Base-by-base conservation (phyloP, 768 basidiomycete genomes). In the Chalciporus pseudorubinellus region DNA sequence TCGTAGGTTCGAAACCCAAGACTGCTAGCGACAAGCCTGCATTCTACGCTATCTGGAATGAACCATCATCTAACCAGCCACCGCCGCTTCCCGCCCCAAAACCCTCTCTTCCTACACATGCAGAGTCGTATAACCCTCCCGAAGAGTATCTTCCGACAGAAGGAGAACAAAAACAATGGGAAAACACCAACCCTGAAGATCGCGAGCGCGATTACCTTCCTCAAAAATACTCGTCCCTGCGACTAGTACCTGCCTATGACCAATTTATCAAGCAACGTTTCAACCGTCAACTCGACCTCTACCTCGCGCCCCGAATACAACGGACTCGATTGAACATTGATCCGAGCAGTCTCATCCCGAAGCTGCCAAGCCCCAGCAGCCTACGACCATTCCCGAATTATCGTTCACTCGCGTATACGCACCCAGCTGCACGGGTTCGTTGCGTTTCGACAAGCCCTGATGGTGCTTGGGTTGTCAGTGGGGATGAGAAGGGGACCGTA, bases 71-170 rank as follows among this genome's bases (percentile, higher is more conserved):
- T 1, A 74, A 76, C 3, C 86, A 89, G 58, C 77, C 88, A 1
- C 92, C 97, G 49, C 92, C 93, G 26, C 84, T 94, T 55, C 89
- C 95, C 28, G 95, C 97, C 11, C 97, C 97, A 1, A 97, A 98
- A 70, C 82, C 83, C 2, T 79, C 81, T 14, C 83, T 97, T 2
- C 97, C 97, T 3, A 90, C 85, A 12, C 89, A 98, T 59, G 84
- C 87, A n/a, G 95, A 98, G 71, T 98, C 95, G 0, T 99, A 98
- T 70, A 99, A 99, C 66, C 97, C 97, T 28, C 97, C 97, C 6
- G 92, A 86, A 62, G 97, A 99, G 73, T 98, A 98, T 69, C 78
- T 99, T 8, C 92, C 90, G 5, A 86, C 89, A 1, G 83, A 85
- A 45, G 79, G 81, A 55, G 95, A 98, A 68, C 82, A 81, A 50